phyloP scores from a whole-genome alignment of 805 yeast genomes.

The Metschnikowia dekortorum region DNA sequence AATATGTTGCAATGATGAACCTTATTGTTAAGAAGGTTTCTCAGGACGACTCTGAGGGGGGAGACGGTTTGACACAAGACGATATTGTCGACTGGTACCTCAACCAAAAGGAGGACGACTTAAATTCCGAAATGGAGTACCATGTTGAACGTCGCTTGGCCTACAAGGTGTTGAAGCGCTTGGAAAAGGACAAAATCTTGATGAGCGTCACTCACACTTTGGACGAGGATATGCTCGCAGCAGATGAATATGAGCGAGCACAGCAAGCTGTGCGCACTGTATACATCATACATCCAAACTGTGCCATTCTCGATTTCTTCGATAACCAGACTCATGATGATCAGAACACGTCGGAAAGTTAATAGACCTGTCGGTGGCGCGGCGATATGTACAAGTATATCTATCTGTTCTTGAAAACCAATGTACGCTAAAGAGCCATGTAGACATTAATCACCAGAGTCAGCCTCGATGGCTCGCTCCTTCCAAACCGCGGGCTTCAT shows the following conservation, averaged over 20 bases:
- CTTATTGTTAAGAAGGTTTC: constrained; percentile 61
- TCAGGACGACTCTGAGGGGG: constrained; percentile 45
- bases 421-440: constrained; percentile 1
- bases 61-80: constrained; percentile 62
- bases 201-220: constrained; percentile 46
- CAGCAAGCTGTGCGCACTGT: constrained; percentile 22
- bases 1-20: constrained; percentile 80
- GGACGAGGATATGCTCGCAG: constrained; percentile 26
- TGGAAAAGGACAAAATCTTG: constrained; percentile 80
- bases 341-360: constrained; percentile 2
- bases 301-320: constrained; percentile 68
- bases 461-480: background rate
- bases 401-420: background rate
- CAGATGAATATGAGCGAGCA: constrained; percentile 9
- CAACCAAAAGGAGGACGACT: constrained; percentile 62
- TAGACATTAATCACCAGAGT: background rate
- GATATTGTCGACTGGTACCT: constrained; percentile 80
- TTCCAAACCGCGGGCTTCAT: constrained; percentile 9
- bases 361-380: background rate
- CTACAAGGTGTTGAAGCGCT: constrained; percentile 72
- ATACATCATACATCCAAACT: constrained; percentile 68
- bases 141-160: constrained; percentile 68
- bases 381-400: background rate
- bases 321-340: constrained; percentile 25
- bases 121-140: constrained; percentile 66